Base-by-base conservation (phyloP, 2,329 filamentous ascomycete species). In the Sphaerulina vaccinii region DNA sequence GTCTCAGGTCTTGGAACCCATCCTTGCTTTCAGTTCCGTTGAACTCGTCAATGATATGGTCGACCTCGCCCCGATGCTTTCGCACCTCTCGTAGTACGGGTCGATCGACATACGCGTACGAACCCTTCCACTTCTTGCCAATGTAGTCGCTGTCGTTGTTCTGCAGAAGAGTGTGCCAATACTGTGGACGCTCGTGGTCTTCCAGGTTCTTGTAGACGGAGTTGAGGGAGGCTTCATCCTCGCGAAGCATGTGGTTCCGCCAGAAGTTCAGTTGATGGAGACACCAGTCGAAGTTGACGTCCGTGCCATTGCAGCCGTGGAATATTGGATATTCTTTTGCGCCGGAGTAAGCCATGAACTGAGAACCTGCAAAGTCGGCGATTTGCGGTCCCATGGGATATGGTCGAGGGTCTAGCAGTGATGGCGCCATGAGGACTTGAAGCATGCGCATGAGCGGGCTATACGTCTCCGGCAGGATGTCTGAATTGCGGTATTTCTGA, bases 261-360 rank as follows among this genome's bases (percentile, higher is more conserved):
- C 80, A 81, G 69, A 80, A 81, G 54, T 79, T 79, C 37, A 77
- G 61, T 33, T 73, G 67, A 55, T 79, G 73, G 4, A 79, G 61
- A 2, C 75, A 45, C 72, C 73, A 79, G 1, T 70, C 62, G 46
- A 76, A 65, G 55, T 80, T 75, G 44, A 80, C 58, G 1, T 69
- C 55, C 3, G 63, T 49, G 24, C 68, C 66, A 19, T 66, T 63
- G 24, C 54, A 54, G 13, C 74, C 75, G 8, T 47, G 36, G 56
- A 76, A 79, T 5, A 80, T 64, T 0, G 73, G 73, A 3, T 66
- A 65, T 0, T 46, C 40, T 1, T 55, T 54, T 1, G 65, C 58
- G 4, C 67, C 57, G 10, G 63, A 58, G 58, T 81, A 81, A 1
- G 71, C 77, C 16, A 67, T 62, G 33, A 65, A 58, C 60, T 81